Evolutionary conservation across 768 basidiomycete genomes (phyloP), one percentile per base, ranked within the genome.

Genomic region (Dentipellis fragilis): DNA sequence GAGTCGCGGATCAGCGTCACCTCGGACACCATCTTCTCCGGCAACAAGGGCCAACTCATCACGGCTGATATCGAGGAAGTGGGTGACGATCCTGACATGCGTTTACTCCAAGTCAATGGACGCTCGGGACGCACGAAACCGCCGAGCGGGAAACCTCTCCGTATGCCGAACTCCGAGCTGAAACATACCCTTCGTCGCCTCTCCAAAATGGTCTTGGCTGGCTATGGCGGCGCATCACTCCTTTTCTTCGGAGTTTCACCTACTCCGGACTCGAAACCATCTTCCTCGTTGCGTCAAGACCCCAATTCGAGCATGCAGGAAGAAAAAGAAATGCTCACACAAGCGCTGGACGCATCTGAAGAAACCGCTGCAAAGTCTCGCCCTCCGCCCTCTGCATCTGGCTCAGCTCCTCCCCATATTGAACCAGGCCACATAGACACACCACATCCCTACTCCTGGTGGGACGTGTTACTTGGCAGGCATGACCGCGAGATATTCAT

Each of bases 401-500:
- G 55, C 22, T 35, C 46, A 14, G 7, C 39, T 7, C 5, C 17
- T 47, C 11, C 29, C 29, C 10, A 51, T 21, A 17, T 50, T 4
- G 62, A 59, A 7, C 58, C 58, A 1, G 29, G 29, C 36, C 10
- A 51, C 23, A 17, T 50, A 4, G 60, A 59, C 5, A 56, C 58
- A 1, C 54, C 61, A 7, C 38, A 62, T 16, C 51, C 61, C 6
- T 89, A 84, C 63, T 87, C 87, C 0, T 91, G 89, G 89, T 92
- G 89, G 88, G 80, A 89, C 61, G 78, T 90, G 17, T 68, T 92
- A 5, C 71, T 89, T 36, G 90, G 89, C 6, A 83, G 80, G 61
- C 87, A 91, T 59, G 90, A 92, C 64, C 79, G 83, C 60, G 87
- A 90, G 63, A 90, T 92, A 35, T 89, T 92, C 64, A 80, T 88